Evolutionary conservation across 352 stramenopile species (phyloP).

Genomic region (Phytophthora foliorum): DNA sequence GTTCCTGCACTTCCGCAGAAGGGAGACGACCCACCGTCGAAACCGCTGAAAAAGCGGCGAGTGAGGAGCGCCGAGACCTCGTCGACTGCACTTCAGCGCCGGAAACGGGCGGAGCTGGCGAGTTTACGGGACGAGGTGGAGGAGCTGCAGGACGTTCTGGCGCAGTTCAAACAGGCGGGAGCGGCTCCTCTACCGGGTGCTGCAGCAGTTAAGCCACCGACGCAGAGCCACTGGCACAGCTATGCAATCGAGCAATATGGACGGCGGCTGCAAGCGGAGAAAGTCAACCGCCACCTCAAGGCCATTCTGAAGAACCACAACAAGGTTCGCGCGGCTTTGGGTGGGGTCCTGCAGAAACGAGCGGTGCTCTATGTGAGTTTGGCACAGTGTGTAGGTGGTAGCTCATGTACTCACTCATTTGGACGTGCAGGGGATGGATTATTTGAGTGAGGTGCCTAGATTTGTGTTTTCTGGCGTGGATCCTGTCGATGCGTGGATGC

Average conservation of each 20-base stretch:
- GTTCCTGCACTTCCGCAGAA: background rate
- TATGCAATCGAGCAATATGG: constrained; percentile 20
- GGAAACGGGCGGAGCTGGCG: constrained; percentile 29
- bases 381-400: background rate
- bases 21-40: background rate
- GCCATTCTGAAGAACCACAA: constrained; percentile 27
- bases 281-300: constrained; percentile 36
- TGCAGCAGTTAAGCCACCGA: background rate
- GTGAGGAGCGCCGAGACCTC: constrained; percentile 20
- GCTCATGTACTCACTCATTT: background rate
- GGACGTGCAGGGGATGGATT: constrained; percentile 22
- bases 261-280: constrained; percentile 28
- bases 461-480: background rate
- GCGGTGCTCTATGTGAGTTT: constrained; percentile 25
- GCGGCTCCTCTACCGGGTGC: background rate
- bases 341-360: constrained; percentile 25
- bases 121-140: constrained; percentile 29
- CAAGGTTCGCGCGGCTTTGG: constrained; percentile 19
- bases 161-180: constrained; percentile 18
- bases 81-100: constrained; percentile 21
- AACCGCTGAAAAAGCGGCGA: constrained; percentile 21
- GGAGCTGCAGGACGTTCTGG: constrained; percentile 23
- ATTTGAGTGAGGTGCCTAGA: constrained; percentile 3
- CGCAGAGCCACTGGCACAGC: constrained; percentile 5
- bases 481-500: constrained; percentile 15